Percentiles rank a stretch among this genome's conserved stretches.
Evolutionary conservation across 2,329 filamentous ascomycete genomes (phyloP).

Genomic region (Pyricularia sp.): DNA sequence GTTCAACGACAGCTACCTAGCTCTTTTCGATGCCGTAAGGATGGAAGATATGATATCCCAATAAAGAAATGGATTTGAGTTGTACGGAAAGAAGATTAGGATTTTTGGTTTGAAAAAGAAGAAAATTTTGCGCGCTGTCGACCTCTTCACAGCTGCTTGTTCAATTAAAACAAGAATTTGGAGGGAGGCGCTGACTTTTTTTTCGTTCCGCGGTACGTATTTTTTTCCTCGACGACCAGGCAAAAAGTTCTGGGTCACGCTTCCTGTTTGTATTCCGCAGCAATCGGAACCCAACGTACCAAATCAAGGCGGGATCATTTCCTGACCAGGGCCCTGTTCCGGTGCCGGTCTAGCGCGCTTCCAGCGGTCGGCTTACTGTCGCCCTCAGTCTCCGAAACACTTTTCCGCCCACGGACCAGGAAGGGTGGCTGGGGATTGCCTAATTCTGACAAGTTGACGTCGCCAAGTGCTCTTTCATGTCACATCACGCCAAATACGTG

Average conservation of each 20-base stretch:
- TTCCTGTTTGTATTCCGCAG: conserved; percentile 1
- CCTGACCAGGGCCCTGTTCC: background rate
- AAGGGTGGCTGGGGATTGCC: background rate
- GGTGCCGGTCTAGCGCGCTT: conserved; percentile 1
- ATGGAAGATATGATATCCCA: background rate
- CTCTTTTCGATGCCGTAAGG: background rate
- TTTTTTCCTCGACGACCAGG: background rate
- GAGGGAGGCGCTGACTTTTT: background rate
- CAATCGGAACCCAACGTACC: background rate
- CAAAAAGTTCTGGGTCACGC: background rate
- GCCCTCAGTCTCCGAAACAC: background rate
- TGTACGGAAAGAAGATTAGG: background rate
- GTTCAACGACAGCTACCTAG: background rate
- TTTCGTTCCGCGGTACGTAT: background rate
- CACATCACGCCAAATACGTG: background rate
- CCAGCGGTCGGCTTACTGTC: background rate
- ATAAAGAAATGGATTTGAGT: background rate
- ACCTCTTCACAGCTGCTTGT: background rate
- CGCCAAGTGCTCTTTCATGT: background rate
- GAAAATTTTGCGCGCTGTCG: background rate
- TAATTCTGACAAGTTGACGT: background rate
- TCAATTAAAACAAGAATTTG: background rate
- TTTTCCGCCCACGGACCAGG: background rate
- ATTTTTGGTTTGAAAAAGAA: background rate
- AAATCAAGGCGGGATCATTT: conserved; percentile 1